Evolutionary conservation across 2,329 filamentous ascomycete genomes (phyloP).

Genomic region (Westerdykella ornata): DNA sequence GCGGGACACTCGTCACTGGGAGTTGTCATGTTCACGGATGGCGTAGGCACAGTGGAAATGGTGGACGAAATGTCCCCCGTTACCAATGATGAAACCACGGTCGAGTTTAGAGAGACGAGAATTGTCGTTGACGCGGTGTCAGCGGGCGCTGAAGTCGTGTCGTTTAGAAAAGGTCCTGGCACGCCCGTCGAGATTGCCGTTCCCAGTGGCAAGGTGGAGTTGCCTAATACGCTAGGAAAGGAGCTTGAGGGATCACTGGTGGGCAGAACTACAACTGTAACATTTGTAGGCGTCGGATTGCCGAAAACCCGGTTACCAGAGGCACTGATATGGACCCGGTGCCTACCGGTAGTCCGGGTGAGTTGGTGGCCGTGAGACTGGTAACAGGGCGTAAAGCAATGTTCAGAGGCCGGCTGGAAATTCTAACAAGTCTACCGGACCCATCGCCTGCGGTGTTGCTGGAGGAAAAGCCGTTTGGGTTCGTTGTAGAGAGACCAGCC

Average conservation of each 20-base stretch:
- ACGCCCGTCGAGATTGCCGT: conserved; percentile 1
- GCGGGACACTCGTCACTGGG: conserved; percentile 8
- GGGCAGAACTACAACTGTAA: background rate
- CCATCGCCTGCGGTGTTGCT: conserved; percentile 2
- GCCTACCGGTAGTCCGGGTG: background rate
- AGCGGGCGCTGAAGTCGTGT: too few species aligned
- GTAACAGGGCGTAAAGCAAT: too few species aligned
- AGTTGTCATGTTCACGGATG: conserved; percentile 9
- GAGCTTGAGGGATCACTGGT: background rate
- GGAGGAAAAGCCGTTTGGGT: background rate
- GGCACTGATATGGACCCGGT: conserved; percentile 1
- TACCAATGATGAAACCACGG: conserved; percentile 1
- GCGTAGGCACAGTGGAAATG: conserved; percentile 10
- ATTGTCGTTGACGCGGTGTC: background rate
- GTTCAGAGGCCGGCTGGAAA: too few species aligned
- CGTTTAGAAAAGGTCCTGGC: background rate
- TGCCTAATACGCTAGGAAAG: background rate
- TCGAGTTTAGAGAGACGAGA: background rate
- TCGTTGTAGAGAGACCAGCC: too few species aligned
- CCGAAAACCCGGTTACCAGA: background rate
- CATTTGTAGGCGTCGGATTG: conserved; percentile 2
- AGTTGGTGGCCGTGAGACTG: conserved; percentile 1
- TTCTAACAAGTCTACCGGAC: conserved; percentile 2
- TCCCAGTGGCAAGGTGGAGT: conserved; percentile 2
- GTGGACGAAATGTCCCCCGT: conserved; percentile 11